Evolutionary conservation across 257 asterid genomes (phyloP), one percentile per base, ranked within the genome.

Genomic region (Asclepias syriaca): DNA sequence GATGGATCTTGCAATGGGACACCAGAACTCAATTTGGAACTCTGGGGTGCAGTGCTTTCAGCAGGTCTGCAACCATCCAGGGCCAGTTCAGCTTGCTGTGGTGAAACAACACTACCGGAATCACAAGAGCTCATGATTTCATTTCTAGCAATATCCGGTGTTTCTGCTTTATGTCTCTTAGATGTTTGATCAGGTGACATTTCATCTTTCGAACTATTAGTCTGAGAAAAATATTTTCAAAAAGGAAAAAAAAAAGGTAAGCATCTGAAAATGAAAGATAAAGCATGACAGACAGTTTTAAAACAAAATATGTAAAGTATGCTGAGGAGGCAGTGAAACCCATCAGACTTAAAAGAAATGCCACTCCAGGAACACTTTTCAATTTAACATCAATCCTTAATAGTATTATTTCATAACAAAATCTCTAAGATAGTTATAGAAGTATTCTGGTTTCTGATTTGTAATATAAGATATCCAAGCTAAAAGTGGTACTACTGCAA

Each of bases 141-240:
- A 50, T 82, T 76, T 78, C 82, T 81, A 40, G 81, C 82, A 72
- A 78, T 77, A 72, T 82, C 82, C 46, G 75, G 75, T 67, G 81
- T 76, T 72, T 84, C 90, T 59, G 63, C 85, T 80, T 82, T 83
- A 39, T 73, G 87, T 58, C 68, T 81, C 74, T 85, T 85, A 24
- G 83, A 51, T 27, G 84, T 75, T 70, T 56, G 84, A 66, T 87
- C 88, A 68, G 87, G 68, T 66, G 78, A 77, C 54, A 81, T 50
- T 54, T 78, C 87, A 68, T 84, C 96, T 77, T 86, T 91, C 76
- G 82, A 75, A 73, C 87, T 88, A 65, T 80, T 79, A 71, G 88
- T 83, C 98, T 93, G 92, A 81, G 84, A 84, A 78, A 75, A 48
- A 3, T 8, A 53, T 15, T 58, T 51, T 29, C 11, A 8, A 1